A percentile compares a stretch with the other conserved stretches of the same genome.
Conservation (phyloP, 1,139 yeast species). For the Protomyces inundatus region DNA sequence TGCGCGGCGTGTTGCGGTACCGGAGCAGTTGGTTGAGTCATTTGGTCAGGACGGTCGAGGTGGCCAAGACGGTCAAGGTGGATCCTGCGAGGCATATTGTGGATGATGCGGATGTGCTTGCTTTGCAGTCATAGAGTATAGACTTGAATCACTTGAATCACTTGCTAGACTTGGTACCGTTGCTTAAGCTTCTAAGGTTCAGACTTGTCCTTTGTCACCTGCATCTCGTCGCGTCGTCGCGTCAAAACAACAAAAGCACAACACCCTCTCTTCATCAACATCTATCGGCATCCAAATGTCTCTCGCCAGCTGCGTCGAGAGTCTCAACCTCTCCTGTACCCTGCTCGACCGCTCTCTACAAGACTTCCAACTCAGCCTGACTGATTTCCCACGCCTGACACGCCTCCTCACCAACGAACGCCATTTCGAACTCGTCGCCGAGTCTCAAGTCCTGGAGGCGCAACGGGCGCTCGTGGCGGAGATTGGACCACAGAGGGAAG, state of each 20-base stretch:
- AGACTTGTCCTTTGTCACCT: background rate
- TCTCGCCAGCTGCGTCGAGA: constrained; percentile 18
- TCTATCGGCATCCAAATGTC: background rate
- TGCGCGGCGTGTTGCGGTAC: constrained; percentile 77
- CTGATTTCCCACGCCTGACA: constrained; percentile 27
- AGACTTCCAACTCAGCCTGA: constrained; percentile 25
- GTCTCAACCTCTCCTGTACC: constrained; percentile 5
- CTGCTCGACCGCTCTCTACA: constrained; percentile 7
- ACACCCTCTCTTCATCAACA: background rate
- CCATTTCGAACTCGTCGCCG: constrained; percentile 28
- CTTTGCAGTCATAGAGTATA: no score
- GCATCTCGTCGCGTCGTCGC: background rate
- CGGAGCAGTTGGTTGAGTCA: constrained; percentile 3
- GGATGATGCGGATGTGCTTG: background rate
- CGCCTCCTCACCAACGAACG: constrained; percentile 11
- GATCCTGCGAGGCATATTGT: constrained; percentile 3
- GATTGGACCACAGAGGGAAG: constrained; percentile 24
- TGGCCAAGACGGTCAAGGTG: constrained; percentile 10
- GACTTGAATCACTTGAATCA: no score
- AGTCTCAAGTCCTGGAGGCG: constrained; percentile 21
- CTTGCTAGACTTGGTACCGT: no score
- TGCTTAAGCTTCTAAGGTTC: background rate
- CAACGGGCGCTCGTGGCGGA: constrained; percentile 19
- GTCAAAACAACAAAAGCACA: background rate
- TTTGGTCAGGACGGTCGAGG: constrained; percentile 12